Conservation (phyloP, 2,329 filamentous ascomycete species). For the Penicillium sp. region DNA sequence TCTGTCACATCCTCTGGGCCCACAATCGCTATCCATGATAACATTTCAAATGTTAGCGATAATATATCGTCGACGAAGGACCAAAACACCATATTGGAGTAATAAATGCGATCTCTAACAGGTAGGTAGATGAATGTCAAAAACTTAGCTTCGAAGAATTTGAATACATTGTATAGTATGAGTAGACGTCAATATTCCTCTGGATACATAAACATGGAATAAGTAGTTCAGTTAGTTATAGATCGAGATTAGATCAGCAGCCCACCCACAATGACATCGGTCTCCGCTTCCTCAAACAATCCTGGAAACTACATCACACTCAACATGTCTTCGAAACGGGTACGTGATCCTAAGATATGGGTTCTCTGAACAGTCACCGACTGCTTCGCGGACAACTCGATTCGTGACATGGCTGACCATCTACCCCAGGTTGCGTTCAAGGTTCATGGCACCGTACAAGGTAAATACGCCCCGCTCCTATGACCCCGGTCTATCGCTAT, state of each 20-base stretch:
- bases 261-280: not conserved
- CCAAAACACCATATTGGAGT: not conserved
- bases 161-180: not conserved
- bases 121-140: not conserved
- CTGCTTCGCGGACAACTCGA: not conserved
- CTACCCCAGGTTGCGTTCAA: conserved; percentile 37
- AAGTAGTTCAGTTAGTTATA: not conserved
- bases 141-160: not conserved
- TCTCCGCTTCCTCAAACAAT: not conserved
- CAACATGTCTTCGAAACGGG: conserved; percentile 2
- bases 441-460: conserved; percentile 70
- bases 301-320: not conserved
- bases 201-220: not conserved
- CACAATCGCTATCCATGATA: too few relatives aligned
- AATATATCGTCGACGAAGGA: not conserved
- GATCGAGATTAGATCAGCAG: conserved; percentile 2
- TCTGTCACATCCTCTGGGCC: too few relatives aligned
- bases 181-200: not conserved
- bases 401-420: not conserved
- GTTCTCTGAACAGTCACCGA: not conserved
- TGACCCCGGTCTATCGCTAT: not conserved
- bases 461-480: conserved; percentile 38
- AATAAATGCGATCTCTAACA: not conserved
- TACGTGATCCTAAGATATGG: not conserved
- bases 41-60: too few relatives aligned